phyloP scores from a whole-genome alignment of 176 grass and related monocot genomes.

The Juncus effusus region DNA sequence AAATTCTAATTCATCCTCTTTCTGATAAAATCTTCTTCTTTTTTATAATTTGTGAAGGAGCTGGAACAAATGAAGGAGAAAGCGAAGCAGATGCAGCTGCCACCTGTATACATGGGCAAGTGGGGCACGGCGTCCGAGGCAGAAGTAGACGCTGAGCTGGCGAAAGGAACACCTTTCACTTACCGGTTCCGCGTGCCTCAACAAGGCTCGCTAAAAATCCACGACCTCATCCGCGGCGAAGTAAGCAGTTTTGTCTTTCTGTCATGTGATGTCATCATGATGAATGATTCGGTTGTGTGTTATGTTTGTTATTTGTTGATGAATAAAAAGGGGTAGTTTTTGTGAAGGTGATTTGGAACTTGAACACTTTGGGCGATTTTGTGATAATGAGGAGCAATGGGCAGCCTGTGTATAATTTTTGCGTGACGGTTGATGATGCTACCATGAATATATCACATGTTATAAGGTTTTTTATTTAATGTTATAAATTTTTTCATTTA shows the following conservation, averaged over 20 bases:
- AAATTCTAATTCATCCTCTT: neutral
- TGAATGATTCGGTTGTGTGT: neutral
- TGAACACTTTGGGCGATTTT: conserved; percentile 91
- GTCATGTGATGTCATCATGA: neutral
- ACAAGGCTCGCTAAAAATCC: conserved; percentile 79
- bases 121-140: conserved; percentile 74
- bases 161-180: conserved; percentile 79
- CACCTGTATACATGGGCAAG: conserved; percentile 89
- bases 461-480: conserved; percentile 51
- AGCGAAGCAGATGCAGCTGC: conserved; percentile 73
- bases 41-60: conserved; percentile 44
- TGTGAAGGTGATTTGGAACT: conserved; percentile 93
- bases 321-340: conserved; percentile 46
- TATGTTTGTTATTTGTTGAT: conserved; percentile 35
- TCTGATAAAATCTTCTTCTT: neutral
- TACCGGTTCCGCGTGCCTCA: conserved; percentile 86
- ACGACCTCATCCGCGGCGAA: conserved; percentile 92
- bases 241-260: conserved; percentile 31
- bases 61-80: conserved; percentile 97
- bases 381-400: conserved; percentile 99
- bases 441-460: conserved; percentile 93
- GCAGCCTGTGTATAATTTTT: conserved; percentile 99
- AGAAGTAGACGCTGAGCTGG: conserved; percentile 66
- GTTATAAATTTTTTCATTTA: conserved; percentile 24
- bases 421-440: conserved; percentile 95